Percentiles rank a stretch among this genome's conserved stretches.
Conservation (phyloP, 176 grass and related monocot species). For the Chrysopogon serrulatus region DNA sequence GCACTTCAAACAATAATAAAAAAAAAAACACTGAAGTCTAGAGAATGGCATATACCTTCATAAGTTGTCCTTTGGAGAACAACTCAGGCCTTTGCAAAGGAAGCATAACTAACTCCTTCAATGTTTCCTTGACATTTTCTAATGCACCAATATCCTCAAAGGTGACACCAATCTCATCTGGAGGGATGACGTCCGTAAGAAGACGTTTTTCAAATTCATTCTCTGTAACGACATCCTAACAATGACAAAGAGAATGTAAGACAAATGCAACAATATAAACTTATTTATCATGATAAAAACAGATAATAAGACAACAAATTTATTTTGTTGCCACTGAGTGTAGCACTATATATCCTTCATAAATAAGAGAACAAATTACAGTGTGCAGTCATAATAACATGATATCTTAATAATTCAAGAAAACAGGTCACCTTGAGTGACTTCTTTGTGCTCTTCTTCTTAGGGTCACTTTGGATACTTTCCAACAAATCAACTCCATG, state of each 20-base stretch:
- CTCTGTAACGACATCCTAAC: constrained; percentile 79
- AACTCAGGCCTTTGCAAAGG: constrained; percentile 96
- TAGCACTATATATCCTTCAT: background rate
- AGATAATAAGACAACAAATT: background rate
- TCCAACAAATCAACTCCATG: constrained; percentile 74
- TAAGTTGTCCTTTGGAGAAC: constrained; percentile 93
- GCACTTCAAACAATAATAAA: background rate
- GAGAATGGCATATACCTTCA: constrained; percentile 58
- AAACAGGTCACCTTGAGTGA: constrained; percentile 70
- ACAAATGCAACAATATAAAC: background rate
- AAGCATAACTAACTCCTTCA: constrained; percentile 99
- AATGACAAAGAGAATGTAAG: constrained; percentile 21
- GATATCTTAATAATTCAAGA: background rate
- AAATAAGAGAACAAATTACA: background rate
- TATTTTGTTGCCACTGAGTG: background rate
- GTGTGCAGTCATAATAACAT: background rate
- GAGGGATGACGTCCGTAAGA: constrained; percentile 91
- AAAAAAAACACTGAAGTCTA: background rate
- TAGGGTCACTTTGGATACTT: constrained; percentile 61
- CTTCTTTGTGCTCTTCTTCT: constrained; percentile 83
- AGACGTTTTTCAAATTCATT: constrained; percentile 98
- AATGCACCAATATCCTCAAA: constrained; percentile 96
- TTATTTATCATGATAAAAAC: background rate
- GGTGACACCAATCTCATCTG: constrained; percentile 89
- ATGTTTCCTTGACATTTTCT: constrained; percentile 94